These are phyloP conservation scores for Boletus bicolor DNA, from an alignment of 768 basidiomycete species.

Conservation along the genomic window DNA sequence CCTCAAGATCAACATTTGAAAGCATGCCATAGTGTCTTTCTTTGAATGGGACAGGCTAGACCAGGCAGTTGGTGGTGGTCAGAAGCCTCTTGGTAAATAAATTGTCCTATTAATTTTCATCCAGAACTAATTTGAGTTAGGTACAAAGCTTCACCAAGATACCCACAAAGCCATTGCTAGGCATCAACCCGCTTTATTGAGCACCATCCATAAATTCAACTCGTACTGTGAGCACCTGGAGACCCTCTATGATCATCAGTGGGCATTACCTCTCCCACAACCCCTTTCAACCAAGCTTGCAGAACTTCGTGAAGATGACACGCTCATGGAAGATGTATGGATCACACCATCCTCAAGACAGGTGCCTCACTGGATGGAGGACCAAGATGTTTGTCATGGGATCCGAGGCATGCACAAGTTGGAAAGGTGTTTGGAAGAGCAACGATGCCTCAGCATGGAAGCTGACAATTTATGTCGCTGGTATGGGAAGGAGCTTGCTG, in stretches of 20 bases:
- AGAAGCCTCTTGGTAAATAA: neutral
- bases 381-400: neutral
- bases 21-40: neutral
- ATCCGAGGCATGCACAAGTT: neutral
- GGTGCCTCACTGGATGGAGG: neutral
- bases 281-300: neutral
- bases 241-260: neutral
- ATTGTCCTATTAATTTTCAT: neutral
- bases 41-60: slow-evolving; percentile 2
- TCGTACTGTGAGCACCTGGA: neutral
- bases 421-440: neutral
- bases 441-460: neutral
- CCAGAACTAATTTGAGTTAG: neutral
- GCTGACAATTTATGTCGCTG: neutral
- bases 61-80: neutral
- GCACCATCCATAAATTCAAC: neutral
- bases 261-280: neutral
- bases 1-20: neutral
- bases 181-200: neutral
- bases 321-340: neutral
- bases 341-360: neutral
- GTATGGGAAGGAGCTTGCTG: neutral
- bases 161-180: neutral
- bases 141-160: neutral
- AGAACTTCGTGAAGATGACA: neutral